phyloP scores from a whole-genome alignment of 2,329 filamentous ascomycete species.

The Calonectria ilicicola region DNA sequence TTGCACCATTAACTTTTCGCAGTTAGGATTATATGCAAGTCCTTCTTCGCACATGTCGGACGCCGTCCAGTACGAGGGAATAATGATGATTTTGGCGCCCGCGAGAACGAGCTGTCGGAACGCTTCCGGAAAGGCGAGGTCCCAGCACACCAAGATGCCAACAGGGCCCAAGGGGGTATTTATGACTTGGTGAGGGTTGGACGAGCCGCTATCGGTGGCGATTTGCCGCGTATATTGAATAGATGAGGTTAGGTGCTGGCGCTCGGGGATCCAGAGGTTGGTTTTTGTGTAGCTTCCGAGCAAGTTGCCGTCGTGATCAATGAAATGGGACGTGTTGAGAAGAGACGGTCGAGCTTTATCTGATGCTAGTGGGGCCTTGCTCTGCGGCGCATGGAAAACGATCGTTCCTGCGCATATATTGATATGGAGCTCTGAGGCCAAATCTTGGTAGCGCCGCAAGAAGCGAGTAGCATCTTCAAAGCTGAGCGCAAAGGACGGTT shows the following conservation, averaged over 20 bases:
- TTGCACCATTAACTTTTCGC: conserved; percentile 76
- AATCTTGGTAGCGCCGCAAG: conserved; percentile 68
- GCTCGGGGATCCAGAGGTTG: conserved; percentile 80
- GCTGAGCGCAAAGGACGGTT: conserved; percentile 67
- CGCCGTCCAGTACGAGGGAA: conserved; percentile 77
- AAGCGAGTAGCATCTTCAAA: conserved; percentile 65
- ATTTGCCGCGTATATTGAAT: conserved; percentile 47
- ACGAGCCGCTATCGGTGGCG: conserved; percentile 55
- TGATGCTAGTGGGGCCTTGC: conserved; percentile 56
- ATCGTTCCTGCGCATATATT: conserved; percentile 83
- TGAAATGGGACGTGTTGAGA: conserved; percentile 75
- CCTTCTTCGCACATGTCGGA: conserved; percentile 62
- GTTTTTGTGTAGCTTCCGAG: conserved; percentile 78
- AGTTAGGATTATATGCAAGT: conserved; percentile 66
- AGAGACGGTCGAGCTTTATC: conserved; percentile 62
- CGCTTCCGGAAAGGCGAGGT: conserved; percentile 82
- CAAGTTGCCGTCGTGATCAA: conserved; percentile 71
- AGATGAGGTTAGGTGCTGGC: conserved; percentile 61
- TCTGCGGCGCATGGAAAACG: conserved; percentile 52
- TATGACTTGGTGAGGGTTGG: conserved; percentile 61
- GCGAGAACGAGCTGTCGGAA: conserved; percentile 77
- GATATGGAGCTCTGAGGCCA: conserved; percentile 75
- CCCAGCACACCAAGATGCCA: conserved; percentile 81
- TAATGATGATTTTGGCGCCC: conserved; percentile 77
- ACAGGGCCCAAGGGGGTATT: conserved; percentile 69